These are phyloP conservation scores for Axilococcus clingmanii DNA, from an alignment of 139 green algal species.

Conservation along the genomic window DNA sequence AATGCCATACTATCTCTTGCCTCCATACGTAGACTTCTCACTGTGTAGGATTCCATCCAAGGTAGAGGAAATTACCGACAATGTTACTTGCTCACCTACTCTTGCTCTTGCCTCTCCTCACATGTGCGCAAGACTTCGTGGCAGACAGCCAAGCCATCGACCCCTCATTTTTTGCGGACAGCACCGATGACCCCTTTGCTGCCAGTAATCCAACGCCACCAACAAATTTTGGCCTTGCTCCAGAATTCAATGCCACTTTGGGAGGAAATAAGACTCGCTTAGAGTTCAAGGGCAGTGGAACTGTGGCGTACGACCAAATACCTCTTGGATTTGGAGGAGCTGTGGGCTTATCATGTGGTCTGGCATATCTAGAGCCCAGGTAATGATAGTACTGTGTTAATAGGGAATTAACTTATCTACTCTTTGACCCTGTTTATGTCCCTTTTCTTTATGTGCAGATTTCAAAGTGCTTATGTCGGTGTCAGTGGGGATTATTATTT, in stretches of 20 bases:
- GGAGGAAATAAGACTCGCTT: slow-evolving; percentile 3
- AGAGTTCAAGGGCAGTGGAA: slow-evolving; percentile 5
- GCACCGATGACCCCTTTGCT: too few species aligned
- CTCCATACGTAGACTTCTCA: too few species aligned
- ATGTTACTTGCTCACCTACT: too few species aligned
- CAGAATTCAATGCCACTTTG: neutral
- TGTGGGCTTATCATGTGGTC: slow-evolving; percentile 14
- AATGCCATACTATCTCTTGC: too few species aligned
- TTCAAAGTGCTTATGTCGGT: slow-evolving; percentile 13
- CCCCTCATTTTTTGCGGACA: too few species aligned
- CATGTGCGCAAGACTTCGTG: too few species aligned
- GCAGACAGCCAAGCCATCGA: too few species aligned
- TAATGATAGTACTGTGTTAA: neutral
- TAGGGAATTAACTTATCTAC: neutral
- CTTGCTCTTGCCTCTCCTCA: too few species aligned
- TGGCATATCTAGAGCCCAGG: slow-evolving; percentile 16
- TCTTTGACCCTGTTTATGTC: neutral
- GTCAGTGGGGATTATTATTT: slow-evolving; percentile 12
- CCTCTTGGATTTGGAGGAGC: slow-evolving; percentile 7
- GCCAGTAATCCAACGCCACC: too few species aligned
- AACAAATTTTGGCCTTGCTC: slow-evolving; percentile 6
- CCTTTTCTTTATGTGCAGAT: too few species aligned
- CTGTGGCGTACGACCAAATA: slow-evolving; percentile 2
- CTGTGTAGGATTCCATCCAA: too few species aligned
- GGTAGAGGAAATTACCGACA: too few species aligned